Evolutionary conservation across 129 eudicot genomes (phyloP).

Genomic region (Calendula officinalis): DNA sequence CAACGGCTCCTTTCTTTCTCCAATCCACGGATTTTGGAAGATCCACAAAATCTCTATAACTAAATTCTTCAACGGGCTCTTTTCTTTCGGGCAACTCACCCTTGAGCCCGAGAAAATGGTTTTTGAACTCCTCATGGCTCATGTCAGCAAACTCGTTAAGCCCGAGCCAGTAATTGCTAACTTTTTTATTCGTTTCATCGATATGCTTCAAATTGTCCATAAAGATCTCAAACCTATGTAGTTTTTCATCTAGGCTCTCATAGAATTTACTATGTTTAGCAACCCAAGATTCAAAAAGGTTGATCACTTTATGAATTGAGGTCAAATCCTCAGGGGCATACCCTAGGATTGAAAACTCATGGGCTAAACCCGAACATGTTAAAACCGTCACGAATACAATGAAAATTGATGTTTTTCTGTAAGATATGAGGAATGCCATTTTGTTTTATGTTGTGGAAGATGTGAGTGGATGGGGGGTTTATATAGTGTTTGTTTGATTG

Average conservation of each 20-base stretch:
- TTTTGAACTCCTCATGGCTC: slow-evolving; percentile 92
- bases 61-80: slow-evolving; percentile 45
- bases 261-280: slow-evolving; percentile 69
- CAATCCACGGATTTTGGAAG: slow-evolving; percentile 90
- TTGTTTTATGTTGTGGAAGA: slow-evolving; percentile 26
- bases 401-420: slow-evolving; percentile 35
- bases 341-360: slow-evolving; percentile 78
- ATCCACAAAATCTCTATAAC: slow-evolving; percentile 50
- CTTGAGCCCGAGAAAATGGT: slow-evolving; percentile 66
- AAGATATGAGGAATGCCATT: slow-evolving; percentile 48
- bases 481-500: slow-evolving; percentile 23
- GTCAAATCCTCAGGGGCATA: slow-evolving; percentile 71
- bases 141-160: slow-evolving; percentile 87
- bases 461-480: slow-evolving; percentile 26
- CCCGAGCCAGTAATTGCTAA: slow-evolving; percentile 80
- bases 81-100: slow-evolving; percentile 44
- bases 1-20: slow-evolving; percentile 96
- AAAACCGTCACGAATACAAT: slow-evolving; percentile 33
- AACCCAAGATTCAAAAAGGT: slow-evolving; percentile 80
- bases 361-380: slow-evolving; percentile 37
- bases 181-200: slow-evolving; percentile 76
- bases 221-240: slow-evolving; percentile 90
- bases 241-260: slow-evolving; percentile 66
- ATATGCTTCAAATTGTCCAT: slow-evolving; percentile 87
- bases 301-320: slow-evolving; percentile 54